Conservation (phyloP, 257 asterid species). For the Solanum virginianum region DNA sequence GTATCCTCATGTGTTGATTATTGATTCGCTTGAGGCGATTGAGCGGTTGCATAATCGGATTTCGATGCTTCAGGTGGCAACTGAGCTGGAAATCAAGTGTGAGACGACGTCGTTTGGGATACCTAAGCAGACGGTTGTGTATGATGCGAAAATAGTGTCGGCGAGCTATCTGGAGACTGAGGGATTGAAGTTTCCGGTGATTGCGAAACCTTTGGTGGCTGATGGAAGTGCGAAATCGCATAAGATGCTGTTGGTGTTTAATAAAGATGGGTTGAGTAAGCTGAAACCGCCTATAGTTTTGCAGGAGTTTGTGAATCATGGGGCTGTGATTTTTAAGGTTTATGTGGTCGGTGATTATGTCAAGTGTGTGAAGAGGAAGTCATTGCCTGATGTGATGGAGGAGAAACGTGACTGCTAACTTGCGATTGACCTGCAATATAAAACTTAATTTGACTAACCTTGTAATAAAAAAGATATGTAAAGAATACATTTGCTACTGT, state of each 20-base stretch:
- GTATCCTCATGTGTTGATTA: constrained; percentile 35
- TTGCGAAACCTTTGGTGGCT: constrained; percentile 66
- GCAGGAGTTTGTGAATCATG: constrained; percentile 73
- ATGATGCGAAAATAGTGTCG: constrained; percentile 27
- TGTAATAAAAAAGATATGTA: too few relatives aligned
- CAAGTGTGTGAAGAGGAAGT: constrained; percentile 65
- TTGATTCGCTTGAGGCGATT: constrained; percentile 55
- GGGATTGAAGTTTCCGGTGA: constrained; percentile 56
- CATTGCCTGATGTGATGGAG: constrained; percentile 50
- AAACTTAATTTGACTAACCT: too few relatives aligned
- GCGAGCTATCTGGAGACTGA: constrained; percentile 22
- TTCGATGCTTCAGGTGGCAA: constrained; percentile 58
- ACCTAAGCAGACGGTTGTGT: constrained; percentile 46
- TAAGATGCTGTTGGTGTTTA: constrained; percentile 52
- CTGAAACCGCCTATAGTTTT: constrained; percentile 61
- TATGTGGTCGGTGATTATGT: constrained; percentile 71
- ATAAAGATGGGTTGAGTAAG: constrained; percentile 44
- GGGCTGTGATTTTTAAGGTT: constrained; percentile 68
- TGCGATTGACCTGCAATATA: too few relatives aligned
- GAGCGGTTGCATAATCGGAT: constrained; percentile 61
- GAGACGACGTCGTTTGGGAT: constrained; percentile 40
- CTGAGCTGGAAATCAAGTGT: constrained; percentile 19
- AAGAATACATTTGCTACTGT: too few relatives aligned
- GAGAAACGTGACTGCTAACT: too few relatives aligned
- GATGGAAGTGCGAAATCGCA: constrained; percentile 75